These are phyloP conservation scores for Salix udensis DNA, from an alignment of 345 rosid species.

Conservation along the genomic window DNA sequence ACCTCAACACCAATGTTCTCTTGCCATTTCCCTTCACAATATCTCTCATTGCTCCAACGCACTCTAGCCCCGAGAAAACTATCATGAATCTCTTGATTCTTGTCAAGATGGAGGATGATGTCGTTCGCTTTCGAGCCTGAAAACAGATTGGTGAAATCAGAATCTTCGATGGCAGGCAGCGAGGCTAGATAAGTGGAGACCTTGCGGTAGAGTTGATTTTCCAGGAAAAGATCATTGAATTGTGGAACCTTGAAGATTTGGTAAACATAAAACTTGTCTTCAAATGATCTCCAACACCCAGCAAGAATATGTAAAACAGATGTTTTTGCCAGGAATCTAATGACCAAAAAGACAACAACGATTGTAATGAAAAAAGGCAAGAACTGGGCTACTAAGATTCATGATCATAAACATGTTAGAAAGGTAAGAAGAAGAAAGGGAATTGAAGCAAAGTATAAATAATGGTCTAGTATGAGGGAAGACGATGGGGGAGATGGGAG, in stretches of 20 bases:
- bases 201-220: constrained; percentile 11
- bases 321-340: constrained; percentile 10
- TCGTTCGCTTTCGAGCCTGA: constrained; percentile 23
- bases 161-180: constrained; percentile 17
- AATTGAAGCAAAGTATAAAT: background rate
- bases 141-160: constrained; percentile 19
- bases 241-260: constrained; percentile 24
- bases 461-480: background rate
- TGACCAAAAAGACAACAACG: background rate
- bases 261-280: constrained; percentile 15
- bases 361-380: background rate
- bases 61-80: constrained; percentile 19
- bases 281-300: constrained; percentile 7
- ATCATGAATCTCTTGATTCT: constrained; percentile 10
- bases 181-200: constrained; percentile 22
- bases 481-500: background rate
- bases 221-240: constrained; percentile 13
- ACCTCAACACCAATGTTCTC: constrained; percentile 3
- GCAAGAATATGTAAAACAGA: constrained; percentile 16
- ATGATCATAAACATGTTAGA: background rate
- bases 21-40: background rate
- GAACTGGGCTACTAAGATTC: background rate
- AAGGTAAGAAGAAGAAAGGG: background rate
- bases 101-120: constrained; percentile 24
- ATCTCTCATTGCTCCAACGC: constrained; percentile 14